These are phyloP conservation scores for Allium sativum DNA, from an alignment of 106 monocot species.

Conservation along the genomic window DNA sequence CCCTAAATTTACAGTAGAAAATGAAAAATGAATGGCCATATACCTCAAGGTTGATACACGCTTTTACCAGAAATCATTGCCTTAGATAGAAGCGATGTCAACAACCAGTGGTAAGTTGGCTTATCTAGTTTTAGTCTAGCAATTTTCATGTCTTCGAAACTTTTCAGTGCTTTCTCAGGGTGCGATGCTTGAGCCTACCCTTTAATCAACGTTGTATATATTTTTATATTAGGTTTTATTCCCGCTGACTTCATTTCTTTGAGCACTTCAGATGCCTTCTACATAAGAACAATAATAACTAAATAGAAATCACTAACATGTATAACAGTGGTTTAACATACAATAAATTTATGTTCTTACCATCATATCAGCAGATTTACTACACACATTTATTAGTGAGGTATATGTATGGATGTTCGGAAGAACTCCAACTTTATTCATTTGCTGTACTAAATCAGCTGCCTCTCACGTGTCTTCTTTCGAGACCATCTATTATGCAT, in stretches of 20 bases:
- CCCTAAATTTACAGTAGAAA: no score
- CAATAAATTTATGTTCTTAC: no score
- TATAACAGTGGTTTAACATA: background rate
- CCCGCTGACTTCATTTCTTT: constrained; percentile 81
- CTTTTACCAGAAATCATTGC: constrained; percentile 58
- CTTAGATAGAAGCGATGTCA: constrained; percentile 80
- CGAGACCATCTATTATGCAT: constrained; percentile 71
- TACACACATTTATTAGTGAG: background rate
- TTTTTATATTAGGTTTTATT: constrained; percentile 71
- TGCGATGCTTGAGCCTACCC: constrained; percentile 84
- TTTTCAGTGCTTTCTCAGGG: constrained; percentile 78
- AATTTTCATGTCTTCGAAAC: constrained; percentile 81
- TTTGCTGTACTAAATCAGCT: constrained; percentile 88
- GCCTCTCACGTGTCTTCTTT: constrained; percentile 98
- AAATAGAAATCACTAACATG: background rate
- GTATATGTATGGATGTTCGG: constrained; percentile 88
- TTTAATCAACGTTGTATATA: constrained; percentile 81
- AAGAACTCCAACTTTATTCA: constrained; percentile 72
- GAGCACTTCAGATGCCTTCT: constrained; percentile 71
- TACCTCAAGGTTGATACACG: no score
- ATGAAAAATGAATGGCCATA: no score
- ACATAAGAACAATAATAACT: background rate
- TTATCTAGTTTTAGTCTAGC: constrained; percentile 67
- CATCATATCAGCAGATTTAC: background rate
- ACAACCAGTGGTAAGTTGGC: constrained; percentile 85